Base-by-base conservation (phyloP, 352 stramenopile species). In the Globisporangium echinulatum region DNA sequence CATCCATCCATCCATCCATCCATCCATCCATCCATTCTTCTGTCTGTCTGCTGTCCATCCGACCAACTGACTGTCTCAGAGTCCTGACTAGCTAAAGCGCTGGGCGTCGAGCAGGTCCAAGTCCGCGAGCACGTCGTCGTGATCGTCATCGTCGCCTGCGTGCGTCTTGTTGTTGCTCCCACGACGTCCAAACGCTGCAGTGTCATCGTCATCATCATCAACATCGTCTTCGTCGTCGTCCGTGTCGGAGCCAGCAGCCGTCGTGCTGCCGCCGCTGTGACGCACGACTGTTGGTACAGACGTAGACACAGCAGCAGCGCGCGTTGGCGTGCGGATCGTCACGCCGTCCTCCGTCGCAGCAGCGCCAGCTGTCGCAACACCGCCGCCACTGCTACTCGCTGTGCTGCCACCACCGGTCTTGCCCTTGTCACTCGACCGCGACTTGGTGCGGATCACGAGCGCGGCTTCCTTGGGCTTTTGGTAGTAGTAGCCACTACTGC, bases 401-500 rank as follows among this genome's bases (percentile, higher is more conserved):
- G 66, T 75, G 54, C 77, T 87, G 6, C 67, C 72, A 6, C 69
- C 70, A 46, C 75, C 78, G 46, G 74, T 87, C 47, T 86, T 76
- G 43, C 83, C 67, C 38, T 68, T 70, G 37, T 79, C 79, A 43
- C 72, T 74, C 25, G 79, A 77, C n/a, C 71, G 83, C 3, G 77
- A 85, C 61, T 88, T 81, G 19, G 80, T 92, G 49, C 78, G 84
- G 56, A 91, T 94, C 37, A 93, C 81, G 13, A 93, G 64, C 9
- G 80, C 83, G 1, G 83, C 73, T 59, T 93, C 83, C 58, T 88
- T 90, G 3, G 83, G 81, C 50, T 91, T 93, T 54, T 82, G 75
- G 36, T 85, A 86, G 15, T 72, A 72, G 49, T 66, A 85, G 33
- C 49, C 71, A 37, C 69, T 70, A 38, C 61, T 50, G 15, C 15